phyloP scores from a whole-genome alignment of 805 yeast genomes.

The Zygosaccharomyces gambellarensis region DNA sequence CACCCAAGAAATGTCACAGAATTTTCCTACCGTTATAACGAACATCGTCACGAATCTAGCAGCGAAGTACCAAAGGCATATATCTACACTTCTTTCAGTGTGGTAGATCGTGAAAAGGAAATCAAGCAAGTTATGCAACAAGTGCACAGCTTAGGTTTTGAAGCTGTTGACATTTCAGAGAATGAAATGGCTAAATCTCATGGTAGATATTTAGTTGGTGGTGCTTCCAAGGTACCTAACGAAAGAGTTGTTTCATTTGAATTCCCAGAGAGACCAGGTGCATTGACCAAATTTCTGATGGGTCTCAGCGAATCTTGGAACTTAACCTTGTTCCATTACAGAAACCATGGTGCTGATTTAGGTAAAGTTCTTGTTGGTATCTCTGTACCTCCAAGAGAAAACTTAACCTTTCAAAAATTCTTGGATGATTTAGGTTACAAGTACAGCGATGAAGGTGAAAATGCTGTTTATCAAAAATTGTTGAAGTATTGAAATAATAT shows the following conservation, averaged over 20 bases:
- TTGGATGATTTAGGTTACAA: constrained; percentile 70
- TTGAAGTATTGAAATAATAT: constrained; percentile 37
- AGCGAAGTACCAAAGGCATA: constrained; percentile 53
- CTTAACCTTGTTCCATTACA: constrained; percentile 88
- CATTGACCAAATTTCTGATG: constrained; percentile 72
- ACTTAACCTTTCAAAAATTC: constrained; percentile 60
- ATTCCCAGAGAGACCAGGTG: constrained; percentile 98
- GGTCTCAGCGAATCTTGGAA: constrained; percentile 79
- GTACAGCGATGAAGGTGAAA: constrained; percentile 76
- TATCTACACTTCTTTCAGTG: constrained; percentile 84
- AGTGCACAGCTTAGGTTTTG: constrained; percentile 59
- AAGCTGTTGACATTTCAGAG: constrained; percentile 78
- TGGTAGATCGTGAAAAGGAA: constrained; percentile 70
- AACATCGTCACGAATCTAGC: constrained; percentile 34
- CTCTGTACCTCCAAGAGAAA: constrained; percentile 69
- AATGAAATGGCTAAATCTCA: constrained; percentile 95
- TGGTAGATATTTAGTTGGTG: constrained; percentile 95
- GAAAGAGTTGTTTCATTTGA: constrained; percentile 82
- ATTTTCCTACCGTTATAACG: constrained; percentile 78
- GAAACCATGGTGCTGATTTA: constrained; percentile 94
- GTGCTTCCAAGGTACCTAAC: constrained; percentile 64
- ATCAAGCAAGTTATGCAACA: constrained; percentile 56
- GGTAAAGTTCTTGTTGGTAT: constrained; percentile 91
- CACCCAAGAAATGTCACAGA: constrained; percentile 92
- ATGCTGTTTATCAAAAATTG: constrained; percentile 79